Evolutionary conservation across 2,329 filamentous ascomycete species (phyloP), one percentile per base, ranked within the genome.

Genomic region (Stylonectria norvegica): DNA sequence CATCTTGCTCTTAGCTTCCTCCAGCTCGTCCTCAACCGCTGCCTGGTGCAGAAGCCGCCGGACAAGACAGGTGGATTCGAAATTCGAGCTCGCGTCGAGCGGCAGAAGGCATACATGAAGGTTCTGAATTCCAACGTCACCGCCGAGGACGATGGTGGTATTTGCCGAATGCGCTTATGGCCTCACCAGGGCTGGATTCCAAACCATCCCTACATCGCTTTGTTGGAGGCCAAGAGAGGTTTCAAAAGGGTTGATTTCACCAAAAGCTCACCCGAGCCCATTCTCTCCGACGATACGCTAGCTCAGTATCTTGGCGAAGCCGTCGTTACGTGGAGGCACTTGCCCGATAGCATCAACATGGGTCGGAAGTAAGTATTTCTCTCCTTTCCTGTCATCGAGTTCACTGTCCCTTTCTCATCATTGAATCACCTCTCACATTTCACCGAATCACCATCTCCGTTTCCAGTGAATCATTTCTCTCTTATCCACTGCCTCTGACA

Each of bases 281-380:
- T 4, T 15, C 32, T 36, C 8, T 35, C 38, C 20, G 30, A 40
- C 23, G 38, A 40, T 22, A 23, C 10, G 23, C 5, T 40, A 17
- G 38, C 38, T 16, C 38, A 40, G 31, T 30, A 28, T 23, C 31
- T 40, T 17, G 38, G 38, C 8, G 38, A 40, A 35, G 38, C 38
- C 15, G 32, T 40, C 5, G 36, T 40, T 14, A 30, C 38, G 5
- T 35, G 32, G 38, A 40, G 30, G 23, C n/a, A 32, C 5, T 11
- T 28, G 31, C n/a, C 31, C 7, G 22, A 15, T 16, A 14, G 15
- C 30, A 5, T 19, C n/a, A n/a, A n/a, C n/a, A n/a, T 40, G 10
- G 9, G 31, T 11, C 8, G 36, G 5, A 18, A 35, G 38, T 40
- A 30, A 36, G 14, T 35, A n/a, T 16, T 10, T 19, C 16, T 23